Evolutionary conservation across 257 asterid species (phyloP).

Genomic region (Knoxia roxburghii): DNA sequence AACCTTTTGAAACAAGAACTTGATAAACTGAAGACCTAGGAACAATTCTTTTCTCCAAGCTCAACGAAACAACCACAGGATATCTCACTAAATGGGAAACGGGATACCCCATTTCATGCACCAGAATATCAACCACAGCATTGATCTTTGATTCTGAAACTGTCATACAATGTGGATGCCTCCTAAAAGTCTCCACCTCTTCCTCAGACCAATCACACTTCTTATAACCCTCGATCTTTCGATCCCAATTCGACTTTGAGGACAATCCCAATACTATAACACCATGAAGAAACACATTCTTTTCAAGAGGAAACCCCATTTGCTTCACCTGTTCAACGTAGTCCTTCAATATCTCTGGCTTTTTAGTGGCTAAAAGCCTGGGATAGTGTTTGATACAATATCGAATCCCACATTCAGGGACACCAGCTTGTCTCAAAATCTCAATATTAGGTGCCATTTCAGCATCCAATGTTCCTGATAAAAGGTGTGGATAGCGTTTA

Average conservation of each 20-base stretch:
- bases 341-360: constrained; percentile 3
- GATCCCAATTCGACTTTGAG: not conserved
- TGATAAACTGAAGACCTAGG: constrained; percentile 29
- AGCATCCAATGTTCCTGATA: constrained; percentile 1
- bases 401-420: not conserved
- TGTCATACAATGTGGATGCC: constrained; percentile 1
- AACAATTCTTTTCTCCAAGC: constrained; percentile 16
- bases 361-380: not conserved
- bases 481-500: not conserved
- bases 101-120: constrained; percentile 9
- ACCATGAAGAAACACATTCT: not conserved
- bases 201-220: constrained; percentile 11
- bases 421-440: constrained; percentile 12
- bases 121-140: not conserved
- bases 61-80: not conserved
- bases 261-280: not conserved
- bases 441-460: not conserved
- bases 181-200: constrained; percentile 6
- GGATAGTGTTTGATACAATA: constrained; percentile 4
- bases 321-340: not conserved
- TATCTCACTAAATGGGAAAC: not conserved
- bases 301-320: constrained; percentile 7
- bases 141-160: constrained; percentile 13
- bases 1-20: constrained; percentile 26
- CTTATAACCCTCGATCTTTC: constrained; percentile 8